Base-by-base conservation (phyloP, 345 rosid genomes). In the Sapria himalayana region DNA sequence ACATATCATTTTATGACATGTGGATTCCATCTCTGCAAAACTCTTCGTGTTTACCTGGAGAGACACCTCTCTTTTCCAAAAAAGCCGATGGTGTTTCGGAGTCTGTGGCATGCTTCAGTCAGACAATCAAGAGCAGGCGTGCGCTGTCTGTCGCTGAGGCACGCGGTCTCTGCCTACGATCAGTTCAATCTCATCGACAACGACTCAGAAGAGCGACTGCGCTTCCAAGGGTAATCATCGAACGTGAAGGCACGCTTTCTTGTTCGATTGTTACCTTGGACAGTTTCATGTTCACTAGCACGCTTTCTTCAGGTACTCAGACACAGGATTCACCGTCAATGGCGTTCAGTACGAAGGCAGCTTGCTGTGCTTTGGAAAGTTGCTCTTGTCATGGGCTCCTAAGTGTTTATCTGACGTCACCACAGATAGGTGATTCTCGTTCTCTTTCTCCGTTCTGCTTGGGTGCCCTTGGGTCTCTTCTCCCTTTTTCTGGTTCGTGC, bases 171-270 rank as follows among this genome's bases (percentile, higher is more conserved):
- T 56, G 85, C 80, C 15, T 85, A 85, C 42, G 94, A 85, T 52
- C 93, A 85, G 74, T 77, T 85, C 66, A 81, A 85, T 67, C 72
- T 85, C 56, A 81, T 81, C 39, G 86, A 81, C 46, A 73, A 73
- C 46, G 81, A 71, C 45, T 93, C 94, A 4, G 79, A 81, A 13
- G 94, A 85, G 56, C 96, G 78, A 50, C 94, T 85, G 35, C 94
- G 92, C 18, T 85, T 85, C 47, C 86, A 78, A 61, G 67, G 70
- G 91, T 72, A 55, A 49, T 6, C 32, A 40, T 49, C 25, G 18
- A n/a, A n/a, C n/a, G n/a, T n/a, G n/a, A n/a, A n/a, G n/a, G n/a
- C n/a, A n/a, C n/a, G n/a, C n/a, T n/a, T n/a, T n/a, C n/a, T 32
- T 22, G 31, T 32, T 3, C 5, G 8, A 31, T 58, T 13, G 17